phyloP scores from a whole-genome alignment of 106 monocot genomes.

The Dactylorhiza incarnata region DNA sequence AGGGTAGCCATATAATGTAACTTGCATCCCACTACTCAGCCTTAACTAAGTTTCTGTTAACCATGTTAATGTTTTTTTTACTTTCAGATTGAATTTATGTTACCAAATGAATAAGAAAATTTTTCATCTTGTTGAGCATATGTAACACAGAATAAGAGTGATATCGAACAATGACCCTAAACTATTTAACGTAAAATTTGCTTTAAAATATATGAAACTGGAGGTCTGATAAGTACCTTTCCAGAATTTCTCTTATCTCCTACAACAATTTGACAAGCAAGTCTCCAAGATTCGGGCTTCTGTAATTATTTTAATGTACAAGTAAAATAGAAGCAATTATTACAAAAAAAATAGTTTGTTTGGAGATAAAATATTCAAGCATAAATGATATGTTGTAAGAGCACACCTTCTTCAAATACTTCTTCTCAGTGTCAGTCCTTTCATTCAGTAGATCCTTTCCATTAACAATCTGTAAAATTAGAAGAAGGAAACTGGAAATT shows the following conservation, averaged over 20 bases:
- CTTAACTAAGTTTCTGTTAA: not conserved
- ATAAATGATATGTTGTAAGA: not conserved
- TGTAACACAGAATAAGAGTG: not conserved
- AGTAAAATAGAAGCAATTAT: not conserved
- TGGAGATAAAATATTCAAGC: not conserved
- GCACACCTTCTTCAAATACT: slow-evolving; percentile 76
- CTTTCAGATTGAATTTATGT: not conserved
- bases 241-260: slow-evolving; percentile 87
- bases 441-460: slow-evolving; percentile 79
- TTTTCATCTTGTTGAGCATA: not conserved
- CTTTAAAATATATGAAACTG: not conserved
- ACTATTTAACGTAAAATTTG: not conserved
- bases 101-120: not conserved
- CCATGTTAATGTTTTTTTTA: not conserved
- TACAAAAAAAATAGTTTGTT: not conserved
- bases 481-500: not conserved
- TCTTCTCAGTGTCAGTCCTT: slow-evolving; percentile 64
- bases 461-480: slow-evolving; percentile 61
- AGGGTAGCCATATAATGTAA: not conserved
- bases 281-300: slow-evolving; percentile 96
- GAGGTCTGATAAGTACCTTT: slow-evolving; percentile 33
- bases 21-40: not conserved
- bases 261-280: slow-evolving; percentile 91
- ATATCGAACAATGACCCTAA: not conserved
- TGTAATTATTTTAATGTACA: slow-evolving; percentile 10